Evolutionary conservation across 257 asterid genomes (phyloP), one percentile per base, ranked within the genome.

Genomic region (Capsicum chinense): DNA sequence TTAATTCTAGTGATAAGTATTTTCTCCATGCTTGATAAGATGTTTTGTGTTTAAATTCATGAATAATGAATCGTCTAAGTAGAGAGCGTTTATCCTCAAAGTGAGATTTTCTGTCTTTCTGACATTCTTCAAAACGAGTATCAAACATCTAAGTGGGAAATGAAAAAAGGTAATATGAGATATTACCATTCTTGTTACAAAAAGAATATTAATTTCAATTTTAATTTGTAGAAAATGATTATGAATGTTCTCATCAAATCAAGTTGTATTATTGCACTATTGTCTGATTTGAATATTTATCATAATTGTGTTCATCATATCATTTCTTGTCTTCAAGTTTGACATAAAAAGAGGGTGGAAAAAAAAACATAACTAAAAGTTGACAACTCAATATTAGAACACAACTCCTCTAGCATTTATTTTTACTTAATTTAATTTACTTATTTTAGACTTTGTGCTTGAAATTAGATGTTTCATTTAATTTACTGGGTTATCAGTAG

Each of bases 271-370:
- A 35, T 21, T 74, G 62, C 26, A 74, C 47, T 74, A 21, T 50
- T 74, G 62, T 74, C 7, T 50, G 81, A 74, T 50, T 74, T 62
- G 81, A 74, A 73, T 47, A 74, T 19, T 21, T 7, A 21, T 74
- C 60, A 50, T 74, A 48, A 74, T 74, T 74, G 44, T 74, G 81
- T 67, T 74, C 21, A 6, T 21, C 80, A 74, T 21, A 11, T 74
- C 60, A 74, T 74, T 48, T 74, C 60, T 48, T 11, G 59, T 19
- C n/a, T 42, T 26, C 33, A 26, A 26, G 33, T 74, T 50, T 50
- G 60, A 74, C 60, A 74, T 74, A 44, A 74, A 74, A 74, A 19
- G 33, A 26, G 33, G 33, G 1, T 26, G 33, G 33, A 26, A 26
- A 26, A 26, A 26, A 26, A 26, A 26, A 26, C 33, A 26, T 26